Conservation (phyloP, 2,329 filamentous ascomycete genomes). For the Ciborinia camelliae region DNA sequence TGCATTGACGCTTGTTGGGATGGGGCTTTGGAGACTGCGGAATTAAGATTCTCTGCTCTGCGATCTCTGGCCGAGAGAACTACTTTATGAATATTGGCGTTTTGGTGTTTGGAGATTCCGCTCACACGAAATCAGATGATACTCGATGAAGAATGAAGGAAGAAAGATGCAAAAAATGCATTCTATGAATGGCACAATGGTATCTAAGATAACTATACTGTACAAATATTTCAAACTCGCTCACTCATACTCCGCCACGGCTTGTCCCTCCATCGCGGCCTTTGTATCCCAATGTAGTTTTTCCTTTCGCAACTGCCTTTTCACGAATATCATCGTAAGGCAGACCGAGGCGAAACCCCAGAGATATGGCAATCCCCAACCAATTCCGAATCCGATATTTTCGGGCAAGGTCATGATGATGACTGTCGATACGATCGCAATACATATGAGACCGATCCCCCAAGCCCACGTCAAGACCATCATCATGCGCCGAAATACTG, state of each 20-base stretch:
- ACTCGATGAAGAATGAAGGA: neutral
- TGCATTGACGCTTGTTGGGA: constrained; percentile 63
- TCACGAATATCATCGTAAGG: constrained; percentile 26
- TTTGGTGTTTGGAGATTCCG: neutral
- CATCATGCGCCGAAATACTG: constrained; percentile 31
- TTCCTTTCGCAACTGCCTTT: constrained; percentile 26
- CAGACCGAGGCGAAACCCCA: constrained; percentile 23
- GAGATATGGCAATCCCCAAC: constrained; percentile 34
- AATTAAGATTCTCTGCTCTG: constrained; percentile 26
- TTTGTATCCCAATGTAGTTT: constrained; percentile 27
- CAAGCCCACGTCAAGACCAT: constrained; percentile 34
- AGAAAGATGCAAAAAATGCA: neutral
- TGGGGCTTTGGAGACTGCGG: constrained; percentile 59
- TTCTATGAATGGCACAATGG: neutral
- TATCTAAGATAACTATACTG: constrained; percentile 5
- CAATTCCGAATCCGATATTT: constrained; percentile 31
- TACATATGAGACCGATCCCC: constrained; percentile 31
- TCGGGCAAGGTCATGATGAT: constrained; percentile 30
- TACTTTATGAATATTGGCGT: neutral
- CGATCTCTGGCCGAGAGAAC: no score
- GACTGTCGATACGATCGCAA: constrained; percentile 29
- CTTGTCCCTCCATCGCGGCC: constrained; percentile 15
- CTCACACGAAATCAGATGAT: neutral
- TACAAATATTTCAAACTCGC: neutral
- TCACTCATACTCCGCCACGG: constrained; percentile 14